These are phyloP conservation scores for Scheffersomyces cryptocercus DNA, from an alignment of 1,139 yeast genomes.

Conservation along the genomic window DNA sequence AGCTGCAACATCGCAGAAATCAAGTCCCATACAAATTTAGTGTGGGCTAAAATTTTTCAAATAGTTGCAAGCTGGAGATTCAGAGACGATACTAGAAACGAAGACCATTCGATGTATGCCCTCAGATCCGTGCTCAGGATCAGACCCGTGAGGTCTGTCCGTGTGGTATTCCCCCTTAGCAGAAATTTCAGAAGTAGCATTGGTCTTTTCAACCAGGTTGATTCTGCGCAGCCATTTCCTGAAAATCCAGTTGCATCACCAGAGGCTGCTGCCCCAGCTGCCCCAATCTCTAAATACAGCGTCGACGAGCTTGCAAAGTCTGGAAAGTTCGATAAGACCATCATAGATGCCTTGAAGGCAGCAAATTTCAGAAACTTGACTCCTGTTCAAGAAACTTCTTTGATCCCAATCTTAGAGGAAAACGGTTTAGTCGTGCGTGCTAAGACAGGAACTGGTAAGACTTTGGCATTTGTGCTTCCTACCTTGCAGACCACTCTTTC, in stretches of 20 bases:
- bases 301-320: constrained; percentile 8
- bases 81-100: too few species aligned
- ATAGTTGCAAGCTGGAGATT: too few species aligned
- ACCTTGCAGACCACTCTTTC: constrained; percentile 46
- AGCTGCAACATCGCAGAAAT: too few species aligned
- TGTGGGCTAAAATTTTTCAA: too few species aligned
- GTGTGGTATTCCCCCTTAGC: not conserved
- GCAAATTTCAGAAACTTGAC: constrained; percentile 58
- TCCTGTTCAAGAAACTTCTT: constrained; percentile 74
- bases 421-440: constrained; percentile 83
- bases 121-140: constrained; percentile 1
- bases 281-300: not conserved
- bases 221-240: not conserved
- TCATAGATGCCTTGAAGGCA: constrained; percentile 33
- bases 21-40: too few species aligned
- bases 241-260: not conserved
- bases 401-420: constrained; percentile 63
- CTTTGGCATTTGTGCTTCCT: constrained; percentile 86
- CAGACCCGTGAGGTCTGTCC: not conserved
- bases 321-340: constrained; percentile 9
- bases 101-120: not conserved
- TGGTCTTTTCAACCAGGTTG: not conserved
- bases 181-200: not conserved
- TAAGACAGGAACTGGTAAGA: constrained; percentile 95
- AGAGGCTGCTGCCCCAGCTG: not conserved